Evolutionary conservation across 2,329 filamentous ascomycete genomes (phyloP).

Genomic region (Penicillium sp.): DNA sequence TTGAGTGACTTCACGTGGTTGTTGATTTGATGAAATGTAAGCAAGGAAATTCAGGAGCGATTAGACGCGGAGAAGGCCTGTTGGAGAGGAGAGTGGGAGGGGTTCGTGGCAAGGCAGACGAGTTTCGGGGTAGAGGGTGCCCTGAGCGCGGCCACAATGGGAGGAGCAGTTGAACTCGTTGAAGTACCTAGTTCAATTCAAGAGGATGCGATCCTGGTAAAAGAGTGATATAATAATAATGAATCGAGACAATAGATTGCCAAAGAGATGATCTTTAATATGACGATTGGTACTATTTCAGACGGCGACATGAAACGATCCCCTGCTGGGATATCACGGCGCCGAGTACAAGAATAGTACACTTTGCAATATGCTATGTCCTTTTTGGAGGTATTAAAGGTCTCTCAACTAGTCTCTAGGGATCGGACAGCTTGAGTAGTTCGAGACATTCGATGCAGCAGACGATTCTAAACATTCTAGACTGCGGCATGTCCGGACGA

Average conservation of each 20-base stretch:
- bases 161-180: not conserved
- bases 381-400: too few species aligned
- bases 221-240: not conserved
- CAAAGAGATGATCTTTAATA: not conserved
- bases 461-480: slow-evolving; percentile 5
- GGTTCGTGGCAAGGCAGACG: slow-evolving; percentile 14
- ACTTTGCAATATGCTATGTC: too few species aligned
- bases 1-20: not conserved
- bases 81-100: slow-evolving; percentile 2
- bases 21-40: not conserved
- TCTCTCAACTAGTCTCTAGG: too few species aligned
- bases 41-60: not conserved
- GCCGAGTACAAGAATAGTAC: not conserved
- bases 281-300: not conserved
- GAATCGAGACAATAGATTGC: not conserved
- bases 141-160: slow-evolving; percentile 8
- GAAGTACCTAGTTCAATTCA: not conserved
- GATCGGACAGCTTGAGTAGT: not conserved
- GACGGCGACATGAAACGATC: not conserved
- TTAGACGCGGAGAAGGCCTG: not conserved
- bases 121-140: slow-evolving; percentile 2
- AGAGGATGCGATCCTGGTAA: not conserved
- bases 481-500: not conserved
- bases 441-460: not conserved
- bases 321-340: not conserved